Percentiles rank a stretch among this genome's conserved stretches.
phyloP scores from a whole-genome alignment of 176 grass and related monocot genomes.

The Bonia amplexicaulis region DNA sequence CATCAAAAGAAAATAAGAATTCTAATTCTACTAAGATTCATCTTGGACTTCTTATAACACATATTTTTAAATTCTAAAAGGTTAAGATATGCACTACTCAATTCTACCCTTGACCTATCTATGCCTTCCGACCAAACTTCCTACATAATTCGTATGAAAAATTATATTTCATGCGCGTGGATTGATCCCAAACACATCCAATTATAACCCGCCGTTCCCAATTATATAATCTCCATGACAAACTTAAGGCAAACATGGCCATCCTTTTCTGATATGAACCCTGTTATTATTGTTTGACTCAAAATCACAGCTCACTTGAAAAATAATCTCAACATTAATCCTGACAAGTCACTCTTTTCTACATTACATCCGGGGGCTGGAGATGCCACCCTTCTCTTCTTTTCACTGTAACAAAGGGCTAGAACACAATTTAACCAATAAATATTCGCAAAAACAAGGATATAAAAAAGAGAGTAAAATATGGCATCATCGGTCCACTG shows the following conservation, averaged over 20 bases:
- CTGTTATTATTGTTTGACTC: slow-evolving; percentile 2
- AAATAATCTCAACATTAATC: slow-evolving; percentile 18
- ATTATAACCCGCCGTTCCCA: background rate
- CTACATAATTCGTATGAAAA: background rate
- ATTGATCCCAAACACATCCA: background rate
- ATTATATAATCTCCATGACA: background rate
- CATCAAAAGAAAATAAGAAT: too few relatives aligned
- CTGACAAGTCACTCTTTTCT: slow-evolving; percentile 36
- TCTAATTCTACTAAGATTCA: too few relatives aligned
- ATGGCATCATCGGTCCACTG: slow-evolving; percentile 30
- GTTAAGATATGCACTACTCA: background rate
- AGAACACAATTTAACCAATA: slow-evolving; percentile 46
- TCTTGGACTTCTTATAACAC: too few relatives aligned
- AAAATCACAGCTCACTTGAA: slow-evolving; percentile 8
- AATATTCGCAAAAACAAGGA: slow-evolving; percentile 11
- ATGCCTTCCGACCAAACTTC: background rate
- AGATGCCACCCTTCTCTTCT: slow-evolving; percentile 12
- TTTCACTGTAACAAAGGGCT: slow-evolving; percentile 31
- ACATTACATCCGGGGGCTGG: slow-evolving; percentile 32
- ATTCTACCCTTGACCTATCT: background rate
- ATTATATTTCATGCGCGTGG: background rate
- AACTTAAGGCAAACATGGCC: background rate
- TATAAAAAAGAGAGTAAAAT: slow-evolving; percentile 33
- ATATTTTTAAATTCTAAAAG: too few relatives aligned
- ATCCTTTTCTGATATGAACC: background rate